Base-by-base conservation (phyloP, 2,329 filamentous ascomycete species). In the Helminthosporium solani region DNA sequence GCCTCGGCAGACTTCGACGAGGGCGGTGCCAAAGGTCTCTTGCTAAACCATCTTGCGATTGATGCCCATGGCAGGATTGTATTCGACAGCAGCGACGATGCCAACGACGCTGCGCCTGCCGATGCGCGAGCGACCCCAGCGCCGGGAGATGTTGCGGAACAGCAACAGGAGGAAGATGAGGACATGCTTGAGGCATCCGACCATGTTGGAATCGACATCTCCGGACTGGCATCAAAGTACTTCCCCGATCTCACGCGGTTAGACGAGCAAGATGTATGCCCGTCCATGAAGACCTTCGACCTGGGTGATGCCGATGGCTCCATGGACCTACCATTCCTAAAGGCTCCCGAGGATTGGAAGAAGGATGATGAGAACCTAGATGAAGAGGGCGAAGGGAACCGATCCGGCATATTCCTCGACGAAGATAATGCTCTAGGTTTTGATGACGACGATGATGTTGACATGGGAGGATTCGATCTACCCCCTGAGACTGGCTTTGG, bases 1-100 rank as follows among this genome's bases (percentile, higher is more conserved):
- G 92, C 92, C 0, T 95, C 92, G 5, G 94, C 94, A 34, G 94
- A 99, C 73, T 99, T 99, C 56, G 94, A 99, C 66, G 94, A 99
- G 73, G 94, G 94, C 16, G 94, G 94, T 46, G 94, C 94, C 46
- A 99, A 97, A 71, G 94, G 94, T 16, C 78, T 99, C 33, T 78
- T 99, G 16, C 79, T 99, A 25, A 99, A 99, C 64, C 92, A 99
- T 70, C 78, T 99, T n/a, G 89, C 92, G 64, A 96, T 99, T 54
- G 94, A 99, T 70, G 82, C 83, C 2, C 84, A 90, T 54, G 94
- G 94, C 33, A 83, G 92, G 28, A 99, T 99, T 52, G 91, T 99
- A 4, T 99, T 99, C 65, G 94, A 99, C 73, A 97, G 92, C 74
- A 97, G 91, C 64, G 92, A 99, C 67, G 94, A 97, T 67, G 75